Conservation (phyloP, 306 rosid species). For the Fragaria nilgerrensis region DNA sequence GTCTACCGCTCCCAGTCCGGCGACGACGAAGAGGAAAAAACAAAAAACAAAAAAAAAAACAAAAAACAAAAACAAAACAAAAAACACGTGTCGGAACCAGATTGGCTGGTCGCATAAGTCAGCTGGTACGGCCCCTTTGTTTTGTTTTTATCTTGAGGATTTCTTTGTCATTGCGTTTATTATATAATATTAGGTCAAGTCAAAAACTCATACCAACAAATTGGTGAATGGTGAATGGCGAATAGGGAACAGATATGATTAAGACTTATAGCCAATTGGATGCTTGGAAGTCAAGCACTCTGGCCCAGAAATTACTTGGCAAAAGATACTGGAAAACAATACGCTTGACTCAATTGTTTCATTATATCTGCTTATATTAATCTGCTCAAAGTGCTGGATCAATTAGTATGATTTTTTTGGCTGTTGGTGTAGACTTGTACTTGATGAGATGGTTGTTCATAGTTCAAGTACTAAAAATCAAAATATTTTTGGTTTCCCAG, state of each 20-base stretch:
- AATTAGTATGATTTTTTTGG: not conserved
- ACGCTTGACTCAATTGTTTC: not conserved
- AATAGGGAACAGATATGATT: no score
- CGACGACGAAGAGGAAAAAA: no score
- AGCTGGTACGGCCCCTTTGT: no score
- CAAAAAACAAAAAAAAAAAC: no score
- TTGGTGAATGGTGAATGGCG: no score
- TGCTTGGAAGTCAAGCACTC: not conserved
- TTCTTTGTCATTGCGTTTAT: not conserved
- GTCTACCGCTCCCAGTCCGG: no score
- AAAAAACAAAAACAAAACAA: no score
- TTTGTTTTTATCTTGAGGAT: not conserved
- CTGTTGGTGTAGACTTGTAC: not conserved
- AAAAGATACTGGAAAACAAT: not conserved
- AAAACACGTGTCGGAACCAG: no score
- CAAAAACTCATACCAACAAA: not conserved
- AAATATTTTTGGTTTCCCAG: not conserved
- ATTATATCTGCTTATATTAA: not conserved
- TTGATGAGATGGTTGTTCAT: not conserved
- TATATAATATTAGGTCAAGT: not conserved
- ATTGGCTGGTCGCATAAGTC: no score
- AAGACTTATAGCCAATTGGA: not conserved
- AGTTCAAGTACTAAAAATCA: not conserved
- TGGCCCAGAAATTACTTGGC: not conserved
- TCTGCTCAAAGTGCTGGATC: not conserved